A percentile compares a stretch with the other conserved stretches of the same genome.
phyloP scores from a whole-genome alignment of 2,329 filamentous ascomycete genomes.

The Colletotrichum sp. region DNA sequence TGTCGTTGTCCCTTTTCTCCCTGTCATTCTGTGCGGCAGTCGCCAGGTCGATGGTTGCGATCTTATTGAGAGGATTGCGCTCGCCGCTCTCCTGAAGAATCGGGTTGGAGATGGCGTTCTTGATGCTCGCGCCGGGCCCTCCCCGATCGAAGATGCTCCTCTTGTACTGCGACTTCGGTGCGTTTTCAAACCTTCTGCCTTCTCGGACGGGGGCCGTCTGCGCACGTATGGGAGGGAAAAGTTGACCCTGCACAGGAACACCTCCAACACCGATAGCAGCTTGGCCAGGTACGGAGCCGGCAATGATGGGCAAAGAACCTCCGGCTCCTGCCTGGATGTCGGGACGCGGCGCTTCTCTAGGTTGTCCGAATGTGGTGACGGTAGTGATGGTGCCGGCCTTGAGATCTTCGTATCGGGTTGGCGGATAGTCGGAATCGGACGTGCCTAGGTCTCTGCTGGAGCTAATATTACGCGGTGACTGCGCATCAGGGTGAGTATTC shows the following conservation, averaged over 20 bases:
- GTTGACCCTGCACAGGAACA: constrained; percentile 40
- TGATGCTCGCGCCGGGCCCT: constrained; percentile 30
- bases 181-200: constrained; percentile 20
- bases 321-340: constrained; percentile 24
- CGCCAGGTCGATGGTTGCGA: constrained; percentile 53
- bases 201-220: constrained; percentile 26
- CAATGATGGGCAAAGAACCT: constrained; percentile 39
- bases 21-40: constrained; percentile 52
- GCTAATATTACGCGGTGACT: constrained; percentile 37
- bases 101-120: constrained; percentile 54
- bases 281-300: constrained; percentile 39
- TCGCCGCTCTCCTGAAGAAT: constrained; percentile 41
- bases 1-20: constrained; percentile 39
- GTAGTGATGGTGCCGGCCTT: constrained; percentile 44
- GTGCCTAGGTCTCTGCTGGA: constrained; percentile 42
- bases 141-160: constrained; percentile 30
- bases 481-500: constrained; percentile 37
- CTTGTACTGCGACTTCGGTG: constrained; percentile 24
- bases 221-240: constrained; percentile 45
- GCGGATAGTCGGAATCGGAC: constrained; percentile 47
- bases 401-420: constrained; percentile 52
- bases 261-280: constrained; percentile 39
- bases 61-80: constrained; percentile 46
- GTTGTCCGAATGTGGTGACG: constrained; percentile 39
- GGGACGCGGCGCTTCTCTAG: constrained; percentile 29